Base-by-base conservation (phyloP, 163 green algal species). In the Smithsoniella earleae region DNA sequence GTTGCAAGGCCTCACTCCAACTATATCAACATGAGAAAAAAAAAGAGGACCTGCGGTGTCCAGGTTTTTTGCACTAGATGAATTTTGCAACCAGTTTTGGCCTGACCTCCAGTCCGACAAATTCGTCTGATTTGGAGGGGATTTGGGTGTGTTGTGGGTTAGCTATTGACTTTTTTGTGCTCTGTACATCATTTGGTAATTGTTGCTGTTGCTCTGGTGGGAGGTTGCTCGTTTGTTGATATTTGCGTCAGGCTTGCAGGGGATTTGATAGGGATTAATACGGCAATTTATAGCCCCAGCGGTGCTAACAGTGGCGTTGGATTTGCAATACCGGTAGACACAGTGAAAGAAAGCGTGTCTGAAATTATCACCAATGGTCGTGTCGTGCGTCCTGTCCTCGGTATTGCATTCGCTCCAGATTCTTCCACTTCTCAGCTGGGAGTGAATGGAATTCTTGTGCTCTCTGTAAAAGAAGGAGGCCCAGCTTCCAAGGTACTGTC, bases 361-460 rank as follows among this genome's bases (percentile, higher is more conserved):
- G 89, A 97, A 85, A 96, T 98, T 52, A 84, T 98, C 37, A 72
- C 76, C 69, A 91, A 85, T 74, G 94, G 94, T 40, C 82, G 85
- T 28, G 92, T 99, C n/a, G 86, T 95, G 44, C 81, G 93, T 10
- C 93, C 93, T 2, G 77, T 96, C 3, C 77, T 98, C 27, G 93
- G 93, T 62, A 96, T 98, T 74, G 82, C 84, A 16, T 97, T 98
- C 80, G 92, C 92, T 0, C 93, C 93, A 10, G 93, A 98, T 63
- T 82, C 89, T 66, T 84, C 80, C 16, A 85, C 86, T n/a, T 89
- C 92, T 74, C 78, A 90, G 77, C 80, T 95, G 2, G 87, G 88
- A 2, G 80, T 91, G 2, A 83, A 87, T 22, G 87, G 89, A 77
- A 95, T 99, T 49, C 80, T 99, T 36, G 90, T 98, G 36, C 82